Conservation (phyloP, 2,329 filamentous ascomycete genomes). For the Colletotrichum acutatum region DNA sequence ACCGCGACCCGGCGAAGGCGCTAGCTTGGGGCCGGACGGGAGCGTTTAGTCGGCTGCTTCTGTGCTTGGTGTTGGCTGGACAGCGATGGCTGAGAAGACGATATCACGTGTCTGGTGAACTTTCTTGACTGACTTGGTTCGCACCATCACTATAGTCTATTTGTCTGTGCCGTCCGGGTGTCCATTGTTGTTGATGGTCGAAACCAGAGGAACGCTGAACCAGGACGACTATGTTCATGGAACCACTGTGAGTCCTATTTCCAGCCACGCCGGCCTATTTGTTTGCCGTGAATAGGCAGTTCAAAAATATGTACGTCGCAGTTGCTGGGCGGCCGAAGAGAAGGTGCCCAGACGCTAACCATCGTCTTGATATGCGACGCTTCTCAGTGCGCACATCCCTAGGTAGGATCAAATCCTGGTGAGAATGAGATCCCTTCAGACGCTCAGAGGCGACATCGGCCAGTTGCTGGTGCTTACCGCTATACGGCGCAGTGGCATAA, state of each 20-base stretch:
- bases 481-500: not conserved
- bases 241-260: not conserved
- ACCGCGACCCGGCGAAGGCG: too few relatives aligned
- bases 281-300: not conserved
- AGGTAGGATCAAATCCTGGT: not conserved
- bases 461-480: not conserved
- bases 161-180: not conserved
- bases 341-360: not conserved
- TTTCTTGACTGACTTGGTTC: not conserved
- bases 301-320: not conserved
- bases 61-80: not conserved
- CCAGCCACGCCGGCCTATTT: not conserved
- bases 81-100: not conserved
- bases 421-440: not conserved
- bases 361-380: not conserved
- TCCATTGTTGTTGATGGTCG: not conserved
- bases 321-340: not conserved
- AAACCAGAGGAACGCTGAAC: not conserved
- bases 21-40: too few relatives aligned
- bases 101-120: not conserved
- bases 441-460: not conserved
- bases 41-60: too few relatives aligned
- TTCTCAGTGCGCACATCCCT: not conserved
- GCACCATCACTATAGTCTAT: not conserved
- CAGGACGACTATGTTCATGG: not conserved